These are phyloP conservation scores for Colletotrichum chlorophyti DNA, from an alignment of 2,329 filamentous ascomycete species.

Conservation along the genomic window DNA sequence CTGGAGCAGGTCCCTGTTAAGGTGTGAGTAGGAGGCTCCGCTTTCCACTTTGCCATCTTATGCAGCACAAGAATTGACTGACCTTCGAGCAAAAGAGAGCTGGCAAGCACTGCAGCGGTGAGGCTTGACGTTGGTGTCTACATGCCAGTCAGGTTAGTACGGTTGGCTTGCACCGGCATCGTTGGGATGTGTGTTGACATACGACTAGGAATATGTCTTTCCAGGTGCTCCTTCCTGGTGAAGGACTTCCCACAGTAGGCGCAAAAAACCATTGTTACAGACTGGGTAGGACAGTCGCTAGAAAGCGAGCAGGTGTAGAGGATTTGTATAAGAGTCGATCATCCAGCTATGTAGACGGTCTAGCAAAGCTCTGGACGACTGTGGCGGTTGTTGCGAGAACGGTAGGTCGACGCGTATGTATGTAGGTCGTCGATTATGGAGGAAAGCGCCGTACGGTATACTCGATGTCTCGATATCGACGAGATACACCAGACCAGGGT, in stretches of 20 bases:
- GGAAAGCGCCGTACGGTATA: neutral
- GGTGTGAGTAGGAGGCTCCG: conserved; percentile 30
- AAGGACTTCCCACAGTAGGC: conserved; percentile 62
- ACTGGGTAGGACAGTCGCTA: neutral
- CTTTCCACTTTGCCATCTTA: too few species aligned
- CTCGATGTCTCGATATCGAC: too few species aligned
- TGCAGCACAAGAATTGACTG: conserved; percentile 25
- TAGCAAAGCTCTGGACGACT: too few species aligned
- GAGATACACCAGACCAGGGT: neutral
- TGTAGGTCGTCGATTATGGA: neutral
- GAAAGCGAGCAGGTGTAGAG: neutral
- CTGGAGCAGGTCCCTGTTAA: conserved; percentile 55
- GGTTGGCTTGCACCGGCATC: neutral
- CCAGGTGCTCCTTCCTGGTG: conserved; percentile 63
- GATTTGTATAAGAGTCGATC: neutral
- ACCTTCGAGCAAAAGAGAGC: conserved; percentile 58
- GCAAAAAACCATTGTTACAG: conserved; percentile 51
- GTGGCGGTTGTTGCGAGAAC: neutral
- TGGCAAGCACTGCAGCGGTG: conserved; percentile 56
- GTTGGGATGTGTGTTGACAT: conserved; percentile 34
- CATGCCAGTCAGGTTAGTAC: conserved; percentile 24
- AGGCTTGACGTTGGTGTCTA: conserved; percentile 63
- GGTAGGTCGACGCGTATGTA: neutral
- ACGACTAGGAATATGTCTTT: conserved; percentile 61
- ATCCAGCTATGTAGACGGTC: too few species aligned